Conservation (phyloP, 2,329 filamentous ascomycete species). For the Epichloe aotearoae region DNA sequence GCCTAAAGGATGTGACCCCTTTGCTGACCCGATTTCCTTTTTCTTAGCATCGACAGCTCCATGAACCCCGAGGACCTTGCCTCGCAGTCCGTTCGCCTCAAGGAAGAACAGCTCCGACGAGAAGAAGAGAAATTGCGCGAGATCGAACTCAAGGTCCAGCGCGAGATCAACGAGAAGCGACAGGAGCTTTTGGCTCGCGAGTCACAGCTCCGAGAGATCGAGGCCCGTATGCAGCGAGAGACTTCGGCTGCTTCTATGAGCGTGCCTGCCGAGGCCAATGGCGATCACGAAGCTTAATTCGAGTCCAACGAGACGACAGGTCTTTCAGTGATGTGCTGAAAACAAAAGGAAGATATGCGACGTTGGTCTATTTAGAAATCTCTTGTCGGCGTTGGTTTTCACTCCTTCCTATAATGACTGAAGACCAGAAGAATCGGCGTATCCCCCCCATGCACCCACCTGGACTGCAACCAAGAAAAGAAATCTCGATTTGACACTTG, state of each 20-base stretch:
- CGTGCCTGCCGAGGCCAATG: constrained; percentile 38
- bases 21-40: constrained; percentile 16
- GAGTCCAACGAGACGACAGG: constrained; percentile 15
- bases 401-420: constrained; percentile 20
- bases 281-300: constrained; percentile 38
- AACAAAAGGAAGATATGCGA: constrained; percentile 19
- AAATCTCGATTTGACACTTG: constrained; percentile 15
- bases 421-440: constrained; percentile 29
- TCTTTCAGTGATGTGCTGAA: constrained; percentile 20
- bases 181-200: constrained; percentile 95
- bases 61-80: constrained; percentile 98
- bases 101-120: constrained; percentile 97
- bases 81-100: constrained; percentile 92
- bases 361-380: constrained; percentile 29
- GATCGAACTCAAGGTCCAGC: constrained; percentile 98
- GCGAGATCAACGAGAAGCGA: constrained; percentile 99
- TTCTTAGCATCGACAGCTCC: constrained; percentile 49
- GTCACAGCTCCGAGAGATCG: constrained; percentile 96
- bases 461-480: constrained; percentile 21
- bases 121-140: constrained; percentile 99
- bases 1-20: background rate
- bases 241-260: constrained; percentile 31
- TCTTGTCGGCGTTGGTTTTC: constrained; percentile 35
- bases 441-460: constrained; percentile 17
- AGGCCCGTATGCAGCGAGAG: constrained; percentile 91